Evolutionary conservation across 257 asterid genomes (phyloP).

Genomic region (Buddleja alternifolia): DNA sequence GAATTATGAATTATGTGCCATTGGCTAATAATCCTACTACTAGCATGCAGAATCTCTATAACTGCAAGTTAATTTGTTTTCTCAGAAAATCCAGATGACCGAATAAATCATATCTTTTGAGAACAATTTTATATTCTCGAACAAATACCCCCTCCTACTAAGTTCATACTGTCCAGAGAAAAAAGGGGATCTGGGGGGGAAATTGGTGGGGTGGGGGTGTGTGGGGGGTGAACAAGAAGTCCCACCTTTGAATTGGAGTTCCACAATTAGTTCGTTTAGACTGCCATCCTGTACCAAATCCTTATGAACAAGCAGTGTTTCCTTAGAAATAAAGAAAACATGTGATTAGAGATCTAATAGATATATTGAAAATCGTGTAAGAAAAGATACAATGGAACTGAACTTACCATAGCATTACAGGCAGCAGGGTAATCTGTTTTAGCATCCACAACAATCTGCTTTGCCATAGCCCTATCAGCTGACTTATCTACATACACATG

Average conservation of each 20-base stretch:
- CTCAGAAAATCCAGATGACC: too few relatives aligned
- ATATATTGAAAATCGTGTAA: neutral
- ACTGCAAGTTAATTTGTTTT: too few relatives aligned
- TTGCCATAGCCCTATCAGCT: conserved; percentile 80
- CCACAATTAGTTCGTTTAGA: conserved; percentile 57
- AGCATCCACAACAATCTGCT: conserved; percentile 65
- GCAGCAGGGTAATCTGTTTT: conserved; percentile 92
- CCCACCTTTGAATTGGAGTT: conserved; percentile 74
- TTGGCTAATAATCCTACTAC: too few relatives aligned
- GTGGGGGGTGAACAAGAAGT: too few relatives aligned
- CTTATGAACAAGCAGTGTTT: conserved; percentile 83
- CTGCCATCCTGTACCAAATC: conserved; percentile 52
- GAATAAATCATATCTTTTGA: too few relatives aligned
- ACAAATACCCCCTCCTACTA: too few relatives aligned
- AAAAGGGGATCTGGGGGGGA: too few relatives aligned
- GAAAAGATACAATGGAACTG: neutral
- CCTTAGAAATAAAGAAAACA: conserved; percentile 41
- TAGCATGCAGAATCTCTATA: too few relatives aligned
- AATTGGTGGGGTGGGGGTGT: too few relatives aligned
- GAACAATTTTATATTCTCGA: too few relatives aligned
- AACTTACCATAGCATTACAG: conserved; percentile 80
- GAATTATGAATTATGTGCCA: too few relatives aligned
- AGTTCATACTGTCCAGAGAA: too few relatives aligned
- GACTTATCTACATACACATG: conserved; percentile 83
- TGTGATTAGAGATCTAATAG: neutral